phyloP scores from a whole-genome alignment of 768 basidiomycete genomes.

The Cystofilobasidium capitatum region DNA sequence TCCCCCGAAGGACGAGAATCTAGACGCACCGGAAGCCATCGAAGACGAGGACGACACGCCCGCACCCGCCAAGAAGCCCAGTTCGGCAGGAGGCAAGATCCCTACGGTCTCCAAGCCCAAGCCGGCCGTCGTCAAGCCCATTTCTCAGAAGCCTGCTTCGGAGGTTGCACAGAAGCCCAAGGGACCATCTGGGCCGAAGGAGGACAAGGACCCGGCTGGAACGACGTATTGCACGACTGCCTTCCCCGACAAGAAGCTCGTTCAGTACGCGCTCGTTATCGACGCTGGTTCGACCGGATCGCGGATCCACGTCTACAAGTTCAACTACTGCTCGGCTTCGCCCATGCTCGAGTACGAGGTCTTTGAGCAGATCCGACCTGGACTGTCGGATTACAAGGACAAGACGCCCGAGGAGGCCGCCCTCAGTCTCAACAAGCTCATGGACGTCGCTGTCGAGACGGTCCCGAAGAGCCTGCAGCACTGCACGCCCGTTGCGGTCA shows the following conservation, averaged over 20 bases:
- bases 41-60: conserved; percentile 32
- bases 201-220: conserved; percentile 61
- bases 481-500: conserved; percentile 83
- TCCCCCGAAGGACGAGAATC: conserved; percentile 8
- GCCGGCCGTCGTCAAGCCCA: conserved; percentile 5
- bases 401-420: conserved; percentile 61
- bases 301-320: conserved; percentile 96
- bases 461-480: conserved; percentile 57
- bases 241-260: conserved; percentile 48
- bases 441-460: conserved; percentile 67
- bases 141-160: conserved; percentile 17
- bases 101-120: too few relatives aligned
- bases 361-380: conserved; percentile 71
- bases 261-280: conserved; percentile 93
- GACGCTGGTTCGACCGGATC: conserved; percentile 97
- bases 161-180: conserved; percentile 29
- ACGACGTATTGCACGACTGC: conserved; percentile 64
- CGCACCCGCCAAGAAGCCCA: conserved; percentile 23
- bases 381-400: conserved; percentile 55
- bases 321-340: conserved; percentile 73
- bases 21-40: conserved; percentile 10
- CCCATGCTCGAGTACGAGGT: conserved; percentile 85
- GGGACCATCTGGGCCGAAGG: conserved; percentile 49
- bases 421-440: conserved; percentile 60
- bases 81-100: neutral